Base-by-base conservation (phyloP, 169 alveolate genomes). In the Plasmodium ovale region DNA sequence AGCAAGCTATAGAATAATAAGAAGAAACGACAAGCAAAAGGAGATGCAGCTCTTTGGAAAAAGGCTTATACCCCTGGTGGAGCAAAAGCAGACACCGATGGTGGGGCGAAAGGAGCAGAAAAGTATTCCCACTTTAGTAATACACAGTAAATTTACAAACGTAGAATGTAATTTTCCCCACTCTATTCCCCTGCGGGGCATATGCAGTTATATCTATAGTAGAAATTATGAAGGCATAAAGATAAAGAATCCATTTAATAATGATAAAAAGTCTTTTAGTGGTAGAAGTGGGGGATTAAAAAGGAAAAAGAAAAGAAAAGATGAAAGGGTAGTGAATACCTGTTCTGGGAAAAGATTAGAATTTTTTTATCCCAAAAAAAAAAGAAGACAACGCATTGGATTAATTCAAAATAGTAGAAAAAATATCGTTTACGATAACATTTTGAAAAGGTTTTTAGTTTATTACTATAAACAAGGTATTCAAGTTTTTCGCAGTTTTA, bases 221-320 rank as follows among this genome's bases (percentile, higher is more conserved):
- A 53, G 35, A 9, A 47, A 39, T 42, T 21, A 72, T 54, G 44
- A 35, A 54, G n/a, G 25, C 10, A 3, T 37, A 27, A 29, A 71
- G 3, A 27, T 12, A 21, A 16, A 33, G 31, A 73, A 42, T 14
- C 0, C 14, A 16, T 53, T 79, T 70, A 44, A 56, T 42, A 23
- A 77, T 35, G 68, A 79, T 62, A 79, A 64, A 42, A 79, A 25
- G 42, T 47, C 21, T 79, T 93, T 93, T 62, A 92, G 94, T 23
- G 95, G 95, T 1, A 65, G 95, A 31, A 92, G 93, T 65, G 89
- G 94, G 29, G 95, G 95, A 9, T 89, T 93, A 21, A 93, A 93
- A 68, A 87, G 95, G 54, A 77, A 92, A 31, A 93, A 93, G 29
- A 74, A 67, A 60, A 91, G 87, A 85, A 90, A 91, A 74, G 94